A percentile compares a stretch with the other conserved stretches of the same genome.
phyloP scores from a whole-genome alignment of 305 asterid species.

The Withania somnifera region DNA sequence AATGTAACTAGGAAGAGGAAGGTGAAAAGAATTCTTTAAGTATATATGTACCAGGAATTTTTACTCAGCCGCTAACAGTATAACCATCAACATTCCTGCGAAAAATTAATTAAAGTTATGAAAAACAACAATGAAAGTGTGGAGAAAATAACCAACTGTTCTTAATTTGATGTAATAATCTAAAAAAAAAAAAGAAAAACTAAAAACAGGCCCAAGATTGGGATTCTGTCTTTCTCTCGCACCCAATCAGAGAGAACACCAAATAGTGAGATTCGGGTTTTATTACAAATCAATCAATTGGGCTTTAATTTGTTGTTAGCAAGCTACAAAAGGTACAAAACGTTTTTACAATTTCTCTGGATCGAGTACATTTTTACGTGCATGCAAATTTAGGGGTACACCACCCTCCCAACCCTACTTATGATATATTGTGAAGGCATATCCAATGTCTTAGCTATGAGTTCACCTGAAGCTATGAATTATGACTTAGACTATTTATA shows the following conservation, averaged over 20 bases:
- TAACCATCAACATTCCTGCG: conserved; percentile 2
- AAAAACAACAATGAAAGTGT: background rate
- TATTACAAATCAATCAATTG: background rate
- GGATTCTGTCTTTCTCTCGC: background rate
- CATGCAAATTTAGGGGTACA: background rate
- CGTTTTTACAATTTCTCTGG: background rate
- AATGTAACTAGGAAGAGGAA: background rate
- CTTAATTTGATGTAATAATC: background rate
- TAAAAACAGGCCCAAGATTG: background rate
- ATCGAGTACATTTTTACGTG: background rate
- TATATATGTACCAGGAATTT: background rate
- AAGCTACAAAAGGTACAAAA: background rate
- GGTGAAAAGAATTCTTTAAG: background rate
- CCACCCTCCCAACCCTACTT: too few species aligned
- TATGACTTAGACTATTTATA: too few species aligned
- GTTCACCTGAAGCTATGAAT: too few species aligned
- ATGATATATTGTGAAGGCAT: too few species aligned
- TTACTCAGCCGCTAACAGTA: conserved; percentile 1
- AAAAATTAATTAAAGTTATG: background rate
- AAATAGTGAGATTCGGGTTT: background rate
- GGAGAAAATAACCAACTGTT: background rate
- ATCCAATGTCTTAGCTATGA: too few species aligned
- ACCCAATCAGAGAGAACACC: too few species aligned
- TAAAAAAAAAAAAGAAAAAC: background rate
- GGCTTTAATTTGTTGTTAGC: background rate